Conservation (phyloP, 1,284 basidiomycete genomes). For the Puccinia sorghi region DNA sequence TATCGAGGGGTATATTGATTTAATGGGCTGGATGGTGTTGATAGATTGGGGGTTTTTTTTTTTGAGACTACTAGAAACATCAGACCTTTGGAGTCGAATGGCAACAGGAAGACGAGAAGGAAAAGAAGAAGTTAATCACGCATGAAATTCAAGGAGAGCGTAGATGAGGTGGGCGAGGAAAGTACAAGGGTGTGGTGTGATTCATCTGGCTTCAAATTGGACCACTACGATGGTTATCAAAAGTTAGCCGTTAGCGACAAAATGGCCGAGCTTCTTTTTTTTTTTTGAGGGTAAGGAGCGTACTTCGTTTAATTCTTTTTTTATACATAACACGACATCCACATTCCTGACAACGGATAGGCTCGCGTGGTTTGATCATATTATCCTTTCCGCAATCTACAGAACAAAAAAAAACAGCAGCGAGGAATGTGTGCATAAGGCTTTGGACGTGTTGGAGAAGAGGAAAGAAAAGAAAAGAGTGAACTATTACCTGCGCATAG, state of each 20-base stretch:
- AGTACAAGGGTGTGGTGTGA: too few relatives aligned
- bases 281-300: slow-evolving; percentile 59
- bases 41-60: too few relatives aligned
- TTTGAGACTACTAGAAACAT: too few relatives aligned
- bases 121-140: too few relatives aligned
- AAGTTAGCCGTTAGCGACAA: neutral
- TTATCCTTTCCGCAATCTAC: slow-evolving; percentile 92
- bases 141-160: too few relatives aligned
- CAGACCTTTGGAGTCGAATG: too few relatives aligned
- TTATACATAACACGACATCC: slow-evolving; percentile 99
- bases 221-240: slow-evolving; percentile 9
- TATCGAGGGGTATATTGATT: too few relatives aligned
- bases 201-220: slow-evolving; percentile 32
- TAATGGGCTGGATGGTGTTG: too few relatives aligned
- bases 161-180: too few relatives aligned
- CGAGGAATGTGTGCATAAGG: neutral
- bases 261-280: neutral
- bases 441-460: neutral
- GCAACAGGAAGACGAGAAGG: too few relatives aligned
- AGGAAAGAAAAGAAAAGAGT: neutral
- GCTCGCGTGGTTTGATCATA: slow-evolving; percentile 87
- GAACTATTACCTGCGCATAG: slow-evolving; percentile 37
- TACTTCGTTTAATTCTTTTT: slow-evolving; percentile 91
- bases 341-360: slow-evolving; percentile 93
- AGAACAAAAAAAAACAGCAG: neutral